Evolutionary conservation across 1,284 basidiomycete genomes (phyloP), one percentile per base, ranked within the genome.

Genomic region (Rhodotorula sp.): DNA sequence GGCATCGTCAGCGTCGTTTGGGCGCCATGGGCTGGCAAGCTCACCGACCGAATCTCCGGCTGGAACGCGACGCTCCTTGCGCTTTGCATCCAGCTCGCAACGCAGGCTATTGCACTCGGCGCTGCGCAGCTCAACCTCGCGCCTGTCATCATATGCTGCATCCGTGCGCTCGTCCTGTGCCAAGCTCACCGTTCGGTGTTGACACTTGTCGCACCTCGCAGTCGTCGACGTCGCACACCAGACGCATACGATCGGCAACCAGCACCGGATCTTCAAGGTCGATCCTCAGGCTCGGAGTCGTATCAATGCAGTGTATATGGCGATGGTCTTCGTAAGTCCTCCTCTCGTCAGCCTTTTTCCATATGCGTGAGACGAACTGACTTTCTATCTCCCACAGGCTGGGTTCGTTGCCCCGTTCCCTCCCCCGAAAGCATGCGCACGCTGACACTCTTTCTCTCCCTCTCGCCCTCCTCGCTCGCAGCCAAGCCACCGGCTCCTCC

Each of bases 31-130:
- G 83, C 85, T 22, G 89, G 89, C 0, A 83, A 83, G 52, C 69
- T 86, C 13, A 84, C 89, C 55, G 88, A 90, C 77, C 80, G 78
- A 4, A 82, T 90, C 37, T 81, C 87, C 1, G 87, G 87, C 0
- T 90, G 88, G 87, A 84, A 86, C 60, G 85, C 86, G 11, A 84
- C 87, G n/a, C 79, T 89, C 34, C 74, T 85, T 26, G 83, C 83
- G 15, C 82, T 86, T 5, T 40, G 81, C 11, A 71, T 72, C 1
- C 67, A 75, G 57, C 71, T 78, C 52, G 57, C 70, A 28, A 57
- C 77, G 4, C 66, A 78, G 47, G 78, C 82, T 40, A 83, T 89
- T 0, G 84, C 88, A 73, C 81, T 83, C 1, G 87, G 81, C 2
- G 88, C 84, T 8, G 86, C 86, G 7, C 85, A 85, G 0, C 83